Evolutionary conservation across 495 filamentous ascomycete genomes (phyloP).

Genomic region (Astrothelium subdiscretum): DNA sequence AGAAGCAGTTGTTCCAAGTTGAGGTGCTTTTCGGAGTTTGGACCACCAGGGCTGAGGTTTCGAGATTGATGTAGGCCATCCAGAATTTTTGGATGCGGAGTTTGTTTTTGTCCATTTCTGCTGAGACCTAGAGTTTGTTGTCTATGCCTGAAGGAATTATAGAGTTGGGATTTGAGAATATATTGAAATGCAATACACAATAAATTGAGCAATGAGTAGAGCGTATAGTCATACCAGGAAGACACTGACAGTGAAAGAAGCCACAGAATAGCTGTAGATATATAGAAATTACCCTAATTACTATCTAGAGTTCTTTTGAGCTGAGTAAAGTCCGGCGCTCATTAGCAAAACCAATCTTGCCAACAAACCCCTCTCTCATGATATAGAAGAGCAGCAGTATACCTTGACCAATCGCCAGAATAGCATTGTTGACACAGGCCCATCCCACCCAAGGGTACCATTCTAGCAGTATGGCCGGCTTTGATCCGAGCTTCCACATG

Average conservation of each 20-base stretch:
- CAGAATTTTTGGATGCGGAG: not conserved
- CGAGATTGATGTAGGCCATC: not conserved
- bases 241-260: not conserved
- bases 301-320: not conserved
- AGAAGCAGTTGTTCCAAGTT: not conserved
- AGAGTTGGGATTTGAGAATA: not conserved
- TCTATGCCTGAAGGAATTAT: not conserved
- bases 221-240: not conserved
- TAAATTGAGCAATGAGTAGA: not conserved
- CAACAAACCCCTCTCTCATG: not conserved
- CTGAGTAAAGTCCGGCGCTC: not conserved
- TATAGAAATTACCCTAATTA: not conserved
- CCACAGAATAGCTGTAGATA: not conserved
- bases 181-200: not conserved
- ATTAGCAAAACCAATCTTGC: not conserved
- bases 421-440: not conserved
- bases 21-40: too few relatives aligned
- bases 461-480: not conserved
- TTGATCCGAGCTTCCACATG: not conserved
- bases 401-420: not conserved
- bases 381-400: not conserved
- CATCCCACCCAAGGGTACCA: not conserved
- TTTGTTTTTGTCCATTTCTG: not conserved
- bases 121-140: not conserved
- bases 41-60: not conserved